Base-by-base conservation (phyloP, 2,329 filamentous ascomycete species). In the Arachnomyces sp. region DNA sequence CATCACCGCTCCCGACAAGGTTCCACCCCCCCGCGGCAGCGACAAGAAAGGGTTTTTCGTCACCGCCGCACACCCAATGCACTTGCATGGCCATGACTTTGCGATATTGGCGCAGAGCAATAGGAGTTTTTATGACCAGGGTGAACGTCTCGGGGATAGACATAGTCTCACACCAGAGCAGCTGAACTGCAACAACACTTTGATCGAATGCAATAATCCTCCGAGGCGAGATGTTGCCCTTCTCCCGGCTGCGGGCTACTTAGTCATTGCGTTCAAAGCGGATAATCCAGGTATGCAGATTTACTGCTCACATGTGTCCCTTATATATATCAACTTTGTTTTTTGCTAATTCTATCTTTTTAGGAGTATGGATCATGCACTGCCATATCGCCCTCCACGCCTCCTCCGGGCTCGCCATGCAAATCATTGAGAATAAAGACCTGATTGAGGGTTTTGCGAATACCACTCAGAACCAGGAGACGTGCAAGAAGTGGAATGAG, bases 301-400 rank as follows among this genome's bases (percentile, higher is more conserved):
- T 30, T 30, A 8, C 28, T 30, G 28, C n/a, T n/a, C 28, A 8
- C n/a, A n/a, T 30, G 28, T n/a, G n/a, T 30, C 28, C 8, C 8
- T 30, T 8, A 30, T 8, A 30, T 30, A n/a, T n/a, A n/a, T n/a
- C n/a, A n/a, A n/a, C n/a, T n/a, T n/a, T n/a, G n/a, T 8, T n/a
- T 30, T n/a, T n/a, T 8, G 8, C 8, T 30, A 30, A 30, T n/a
- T 30, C 11, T 11, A 25, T 12, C 36, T n/a, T 13, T n/a, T 13
- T 13, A 13, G 13, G 13, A 12, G 65, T 73, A 18, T 77, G 71
- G 60, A 55, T 77, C 28, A 69, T 77, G 59, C 74, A 78, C 55
- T 78, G 74, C 59, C 74, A 78, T 55, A 74, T 78, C 38, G 73
- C 76, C 49, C 78, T 73, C 76, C 78, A 82, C 51, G 71, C 79